Conservation (phyloP, 345 rosid genomes). For the Mangifera indica region DNA sequence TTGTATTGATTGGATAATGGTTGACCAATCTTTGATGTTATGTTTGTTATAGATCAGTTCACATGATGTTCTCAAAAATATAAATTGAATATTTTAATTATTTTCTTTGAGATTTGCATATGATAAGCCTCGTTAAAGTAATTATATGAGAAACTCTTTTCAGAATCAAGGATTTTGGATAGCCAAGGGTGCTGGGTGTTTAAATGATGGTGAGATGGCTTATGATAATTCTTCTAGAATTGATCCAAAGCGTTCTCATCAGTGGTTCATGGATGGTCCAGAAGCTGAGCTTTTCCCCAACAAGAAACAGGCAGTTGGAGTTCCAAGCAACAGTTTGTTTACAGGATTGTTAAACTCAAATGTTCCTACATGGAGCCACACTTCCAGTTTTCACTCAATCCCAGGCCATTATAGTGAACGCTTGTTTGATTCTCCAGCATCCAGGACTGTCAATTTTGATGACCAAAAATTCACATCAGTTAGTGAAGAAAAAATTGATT, state of each 20-base stretch:
- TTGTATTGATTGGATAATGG: neutral
- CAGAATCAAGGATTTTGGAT: slow-evolving; percentile 56
- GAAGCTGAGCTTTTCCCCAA: slow-evolving; percentile 43
- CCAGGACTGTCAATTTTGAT: slow-evolving; percentile 31
- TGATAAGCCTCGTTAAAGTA: neutral
- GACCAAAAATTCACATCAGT: slow-evolving; percentile 29
- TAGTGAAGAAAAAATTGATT: slow-evolving; percentile 27
- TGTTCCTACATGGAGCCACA: slow-evolving; percentile 41
- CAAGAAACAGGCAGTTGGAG: slow-evolving; percentile 47
- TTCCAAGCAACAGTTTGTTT: slow-evolving; percentile 37
- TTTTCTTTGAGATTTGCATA: neutral
- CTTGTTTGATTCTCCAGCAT: slow-evolving; percentile 36
- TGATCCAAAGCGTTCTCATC: slow-evolving; percentile 46
- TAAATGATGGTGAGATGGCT: slow-evolving; percentile 36
- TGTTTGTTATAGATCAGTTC: neutral
- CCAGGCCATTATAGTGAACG: slow-evolving; percentile 40
- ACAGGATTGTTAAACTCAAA: slow-evolving; percentile 37
- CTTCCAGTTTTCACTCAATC: slow-evolving; percentile 38
- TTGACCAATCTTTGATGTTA: neutral
- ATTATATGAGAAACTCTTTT: slow-evolving; percentile 20
- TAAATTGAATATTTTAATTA: neutral
- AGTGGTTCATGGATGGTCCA: slow-evolving; percentile 46
- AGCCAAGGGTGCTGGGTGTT: slow-evolving; percentile 34
- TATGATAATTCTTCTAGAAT: slow-evolving; percentile 39
- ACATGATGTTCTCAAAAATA: neutral